Evolutionary conservation across 108 stramenopile species (phyloP).

Genomic region (Asterionellopsis glacialis): DNA sequence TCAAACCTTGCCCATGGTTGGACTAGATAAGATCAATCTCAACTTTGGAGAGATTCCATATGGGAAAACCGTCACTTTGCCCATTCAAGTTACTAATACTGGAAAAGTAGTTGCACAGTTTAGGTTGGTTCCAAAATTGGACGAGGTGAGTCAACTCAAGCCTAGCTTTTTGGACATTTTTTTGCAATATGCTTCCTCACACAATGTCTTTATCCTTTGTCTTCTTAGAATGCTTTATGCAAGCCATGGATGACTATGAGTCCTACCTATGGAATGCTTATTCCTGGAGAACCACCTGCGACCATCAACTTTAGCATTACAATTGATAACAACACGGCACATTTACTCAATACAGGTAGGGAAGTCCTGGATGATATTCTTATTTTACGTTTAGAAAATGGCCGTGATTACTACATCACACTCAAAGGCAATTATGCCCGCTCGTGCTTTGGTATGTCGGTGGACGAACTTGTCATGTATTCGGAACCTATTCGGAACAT

Average conservation of each 20-base stretch:
- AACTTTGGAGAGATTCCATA: constrained; percentile 81
- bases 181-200: neutral
- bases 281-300: constrained; percentile 79
- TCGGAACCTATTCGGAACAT: constrained; percentile 85
- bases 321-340: constrained; percentile 79
- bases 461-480: constrained; percentile 86
- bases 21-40: constrained; percentile 63
- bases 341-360: constrained; percentile 64
- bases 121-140: constrained; percentile 90
- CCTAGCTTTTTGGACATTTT: constrained; percentile 7
- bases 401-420: constrained; percentile 89
- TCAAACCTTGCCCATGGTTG: constrained; percentile 78
- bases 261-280: constrained; percentile 90
- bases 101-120: constrained; percentile 86
- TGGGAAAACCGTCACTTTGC: constrained; percentile 54
- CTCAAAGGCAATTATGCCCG: constrained; percentile 80
- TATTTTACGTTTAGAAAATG: constrained; percentile 92
- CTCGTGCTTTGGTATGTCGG: constrained; percentile 91
- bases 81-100: constrained; percentile 80
- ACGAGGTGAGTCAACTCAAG: constrained; percentile 60
- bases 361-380: constrained; percentile 91
- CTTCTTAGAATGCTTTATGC: constrained; percentile 54
- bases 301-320: constrained; percentile 69
- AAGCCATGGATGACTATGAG: constrained; percentile 89
- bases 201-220: neutral